A percentile compares a stretch with the other conserved stretches of the same genome.
Conservation (phyloP, 2,329 filamentous ascomycete genomes). For the Akanthomyces muscarius region DNA sequence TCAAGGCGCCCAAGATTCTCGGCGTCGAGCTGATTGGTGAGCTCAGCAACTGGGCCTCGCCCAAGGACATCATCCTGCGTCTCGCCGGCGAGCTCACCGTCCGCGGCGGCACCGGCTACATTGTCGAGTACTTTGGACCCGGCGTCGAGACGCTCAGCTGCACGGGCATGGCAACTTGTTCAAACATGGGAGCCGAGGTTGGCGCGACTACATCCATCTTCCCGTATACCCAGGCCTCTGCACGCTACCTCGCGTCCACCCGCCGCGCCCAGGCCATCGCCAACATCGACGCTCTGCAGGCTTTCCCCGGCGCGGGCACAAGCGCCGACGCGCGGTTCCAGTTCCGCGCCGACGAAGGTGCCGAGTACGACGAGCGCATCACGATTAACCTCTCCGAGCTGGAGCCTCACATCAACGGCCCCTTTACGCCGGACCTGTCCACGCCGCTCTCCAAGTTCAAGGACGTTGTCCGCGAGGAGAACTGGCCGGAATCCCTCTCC, state of each 20-base stretch:
- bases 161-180: too few relatives aligned
- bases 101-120: slow-evolving; percentile 85
- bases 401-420: slow-evolving; percentile 95
- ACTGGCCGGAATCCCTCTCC: slow-evolving; percentile 88
- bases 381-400: slow-evolving; percentile 85
- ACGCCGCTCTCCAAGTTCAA: slow-evolving; percentile 90
- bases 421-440: slow-evolving; percentile 92
- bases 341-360: slow-evolving; percentile 73
- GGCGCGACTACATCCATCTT: slow-evolving; percentile 95
- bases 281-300: slow-evolving; percentile 59
- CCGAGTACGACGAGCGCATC: slow-evolving; percentile 86
- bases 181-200: slow-evolving; percentile 78
- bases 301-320: slow-evolving; percentile 42
- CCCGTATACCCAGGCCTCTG: slow-evolving; percentile 81
- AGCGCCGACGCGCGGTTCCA: slow-evolving; percentile 52
- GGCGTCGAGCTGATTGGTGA: slow-evolving; percentile 80
- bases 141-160: too few relatives aligned
- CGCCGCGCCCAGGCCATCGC: slow-evolving; percentile 61
- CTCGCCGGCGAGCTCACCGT: slow-evolving; percentile 89
- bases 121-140: slow-evolving; percentile 94
- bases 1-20: slow-evolving; percentile 88
- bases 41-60: slow-evolving; percentile 85
- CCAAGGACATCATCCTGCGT: slow-evolving; percentile 91
- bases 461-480: slow-evolving; percentile 73
- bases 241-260: slow-evolving; percentile 82